Base-by-base conservation (phyloP, 2,329 filamentous ascomycete species). In the Emericellopsis atlantica region DNA sequence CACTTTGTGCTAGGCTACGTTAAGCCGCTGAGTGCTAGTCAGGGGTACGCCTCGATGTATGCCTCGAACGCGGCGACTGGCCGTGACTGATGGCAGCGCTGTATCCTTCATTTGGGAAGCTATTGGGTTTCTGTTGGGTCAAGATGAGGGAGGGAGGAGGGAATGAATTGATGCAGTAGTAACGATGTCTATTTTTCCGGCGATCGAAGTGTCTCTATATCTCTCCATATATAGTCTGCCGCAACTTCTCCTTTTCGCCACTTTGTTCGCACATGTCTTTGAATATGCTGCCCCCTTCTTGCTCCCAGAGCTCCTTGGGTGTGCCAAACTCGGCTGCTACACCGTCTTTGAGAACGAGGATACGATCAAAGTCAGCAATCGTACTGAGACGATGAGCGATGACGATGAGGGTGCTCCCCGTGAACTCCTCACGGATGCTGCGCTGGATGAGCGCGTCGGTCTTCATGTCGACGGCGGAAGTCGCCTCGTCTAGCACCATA, bases 401-500 rank as follows among this genome's bases (percentile, higher is more conserved):
- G 15, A 86, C 81, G 15, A 88, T 59, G 23, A 87, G 62, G 1
- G 82, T 86, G 33, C 72, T 74, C 45, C 75, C 75, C 0, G 68
- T 74, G 47, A 86, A 86, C 54, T 85, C 80, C 51, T 82, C 76
- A 18, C 81, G 70, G 49, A 88, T 86, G 39, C 70, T 77, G 6
- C 78, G 71, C 61, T 88, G 83, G 51, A 88, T 88, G 22, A 85
- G 69, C 1, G 70, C 64, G 54, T 89, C 84, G 0, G 84, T 88
- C 33, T 71, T 66, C 79, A 86, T 85, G 56, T 88, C 84, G 3
- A 89, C 82, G 0, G 84, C 82, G 4, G 75, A 81, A 0, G 84
- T 90, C 1, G 84, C 84, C 61, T 89, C 84, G 54, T 90, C 84
- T 1, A 89, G 70, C 2, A 89, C 76, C 74, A 90, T 82, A 49